phyloP scores from a whole-genome alignment of 2,329 filamentous ascomycete genomes.

The Scytalidium sp. region DNA sequence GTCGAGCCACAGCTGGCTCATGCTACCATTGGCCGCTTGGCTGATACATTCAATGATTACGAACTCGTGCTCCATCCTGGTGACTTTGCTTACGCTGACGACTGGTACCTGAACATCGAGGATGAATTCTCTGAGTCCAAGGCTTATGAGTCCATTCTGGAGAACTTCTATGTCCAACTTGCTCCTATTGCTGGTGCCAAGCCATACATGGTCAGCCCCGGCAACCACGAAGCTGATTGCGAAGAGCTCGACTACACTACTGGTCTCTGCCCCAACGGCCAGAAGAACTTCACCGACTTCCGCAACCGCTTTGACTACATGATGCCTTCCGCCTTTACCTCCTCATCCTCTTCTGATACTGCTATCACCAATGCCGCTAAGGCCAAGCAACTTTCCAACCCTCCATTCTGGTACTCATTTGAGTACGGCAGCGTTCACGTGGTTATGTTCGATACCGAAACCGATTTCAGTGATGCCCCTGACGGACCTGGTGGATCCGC shows the following conservation, averaged over 20 bases:
- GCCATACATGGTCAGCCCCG: conserved; percentile 53
- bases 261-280: conserved; percentile 44
- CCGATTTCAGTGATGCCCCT: conserved; percentile 50
- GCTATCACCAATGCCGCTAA: conserved; percentile 41
- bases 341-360: conserved; percentile 41
- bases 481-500: too few relatives aligned
- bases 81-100: conserved; percentile 57
- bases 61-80: conserved; percentile 48
- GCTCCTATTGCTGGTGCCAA: conserved; percentile 51
- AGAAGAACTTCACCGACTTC: conserved; percentile 60
- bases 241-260: conserved; percentile 33
- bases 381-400: conserved; percentile 41
- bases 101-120: conserved; percentile 50
- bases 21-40: conserved; percentile 55
- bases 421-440: conserved; percentile 56
- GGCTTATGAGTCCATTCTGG: conserved; percentile 54
- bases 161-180: conserved; percentile 54
- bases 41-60: conserved; percentile 49
- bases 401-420: conserved; percentile 60
- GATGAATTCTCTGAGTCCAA: conserved; percentile 44
- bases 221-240: conserved; percentile 59
- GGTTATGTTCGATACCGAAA: conserved; percentile 55
- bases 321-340: conserved; percentile 49
- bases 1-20: conserved; percentile 53
- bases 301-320: conserved; percentile 50